These are phyloP conservation scores for Leishmania amazonensis DNA, from an alignment of 208 protist genomes.

Conservation along the genomic window DNA sequence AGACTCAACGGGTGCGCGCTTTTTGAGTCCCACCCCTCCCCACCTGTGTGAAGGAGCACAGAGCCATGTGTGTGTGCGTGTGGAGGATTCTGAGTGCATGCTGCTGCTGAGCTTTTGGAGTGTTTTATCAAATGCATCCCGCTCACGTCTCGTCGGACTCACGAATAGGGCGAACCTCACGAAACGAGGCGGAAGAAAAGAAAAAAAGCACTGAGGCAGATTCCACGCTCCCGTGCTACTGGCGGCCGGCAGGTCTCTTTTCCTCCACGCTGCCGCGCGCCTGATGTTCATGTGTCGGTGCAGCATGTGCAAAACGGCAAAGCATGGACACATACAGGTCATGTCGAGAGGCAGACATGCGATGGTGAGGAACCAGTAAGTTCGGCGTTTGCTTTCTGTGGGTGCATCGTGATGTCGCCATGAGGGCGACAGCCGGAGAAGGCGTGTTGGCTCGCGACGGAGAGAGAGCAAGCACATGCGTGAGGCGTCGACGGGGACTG, in stretches of 20 bases:
- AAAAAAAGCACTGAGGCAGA: not conserved
- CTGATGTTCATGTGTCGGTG: not conserved
- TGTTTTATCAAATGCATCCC: not conserved
- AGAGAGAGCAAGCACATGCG: not conserved
- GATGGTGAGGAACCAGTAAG: too few relatives aligned
- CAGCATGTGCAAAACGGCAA: not conserved
- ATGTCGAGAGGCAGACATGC: not conserved
- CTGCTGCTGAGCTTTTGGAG: not conserved
- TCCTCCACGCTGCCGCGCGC: not conserved
- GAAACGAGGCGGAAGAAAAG: not conserved
- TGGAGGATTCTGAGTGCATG: not conserved
- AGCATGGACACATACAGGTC: not conserved
- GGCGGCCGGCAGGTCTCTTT: not conserved
- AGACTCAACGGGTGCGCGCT: slow-evolving; percentile 9
- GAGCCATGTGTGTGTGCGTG: not conserved
- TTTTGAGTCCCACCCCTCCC: not conserved
- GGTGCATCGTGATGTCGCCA: not conserved
- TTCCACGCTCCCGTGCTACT: not conserved
- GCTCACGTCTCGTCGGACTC: not conserved
- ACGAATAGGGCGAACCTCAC: not conserved
- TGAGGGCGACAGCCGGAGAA: not conserved
- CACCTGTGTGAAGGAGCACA: not conserved
- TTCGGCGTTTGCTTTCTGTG: not conserved
- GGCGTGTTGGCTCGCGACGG: not conserved
- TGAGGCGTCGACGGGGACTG: not conserved